Conservation (phyloP, 345 rosid genomes). For the Iberis pinnata region DNA sequence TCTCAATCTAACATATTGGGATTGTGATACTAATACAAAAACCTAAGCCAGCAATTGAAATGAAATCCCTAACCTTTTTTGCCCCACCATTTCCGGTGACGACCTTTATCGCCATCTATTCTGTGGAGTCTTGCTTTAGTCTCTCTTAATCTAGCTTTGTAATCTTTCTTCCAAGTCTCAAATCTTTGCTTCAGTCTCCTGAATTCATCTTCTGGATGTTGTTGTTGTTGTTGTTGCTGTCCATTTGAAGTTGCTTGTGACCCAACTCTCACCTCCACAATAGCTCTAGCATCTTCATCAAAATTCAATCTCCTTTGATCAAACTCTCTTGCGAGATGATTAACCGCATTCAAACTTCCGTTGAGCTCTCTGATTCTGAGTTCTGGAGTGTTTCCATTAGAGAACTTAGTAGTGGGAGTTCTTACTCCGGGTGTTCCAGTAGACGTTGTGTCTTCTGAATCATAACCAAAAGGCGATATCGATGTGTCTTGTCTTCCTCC, state of each 20-base stretch:
- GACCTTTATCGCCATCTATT: slow-evolving; percentile 38
- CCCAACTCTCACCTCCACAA: slow-evolving; percentile 34
- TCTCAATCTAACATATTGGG: slow-evolving; percentile 6
- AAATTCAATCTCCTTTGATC: slow-evolving; percentile 52
- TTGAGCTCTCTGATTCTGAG: slow-evolving; percentile 40
- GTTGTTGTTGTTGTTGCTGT: neutral
- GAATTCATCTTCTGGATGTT: slow-evolving; percentile 47
- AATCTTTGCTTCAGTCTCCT: slow-evolving; percentile 50
- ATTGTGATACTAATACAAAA: slow-evolving; percentile 20
- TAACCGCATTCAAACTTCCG: slow-evolving; percentile 39
- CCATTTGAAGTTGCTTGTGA: neutral
- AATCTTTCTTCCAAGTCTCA: slow-evolving; percentile 81
- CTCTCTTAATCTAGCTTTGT: slow-evolving; percentile 56
- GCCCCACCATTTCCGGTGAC: slow-evolving; percentile 72
- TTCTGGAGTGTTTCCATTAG: neutral
- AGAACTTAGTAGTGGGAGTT: neutral
- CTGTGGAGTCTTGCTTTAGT: slow-evolving; percentile 47
- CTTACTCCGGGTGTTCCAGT: slow-evolving; percentile 44
- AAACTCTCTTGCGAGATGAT: slow-evolving; percentile 47
- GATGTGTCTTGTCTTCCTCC: neutral
- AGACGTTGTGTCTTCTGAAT: slow-evolving; percentile 52
- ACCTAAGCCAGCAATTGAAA: slow-evolving; percentile 10
- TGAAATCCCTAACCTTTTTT: slow-evolving; percentile 34
- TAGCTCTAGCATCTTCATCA: slow-evolving; percentile 45
- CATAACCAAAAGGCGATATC: slow-evolving; percentile 27